Percentiles rank a stretch among this genome's conserved stretches.
Conservation (phyloP, 2,329 filamentous ascomycete species). For the Hymenotorrendiella dingleyae region DNA sequence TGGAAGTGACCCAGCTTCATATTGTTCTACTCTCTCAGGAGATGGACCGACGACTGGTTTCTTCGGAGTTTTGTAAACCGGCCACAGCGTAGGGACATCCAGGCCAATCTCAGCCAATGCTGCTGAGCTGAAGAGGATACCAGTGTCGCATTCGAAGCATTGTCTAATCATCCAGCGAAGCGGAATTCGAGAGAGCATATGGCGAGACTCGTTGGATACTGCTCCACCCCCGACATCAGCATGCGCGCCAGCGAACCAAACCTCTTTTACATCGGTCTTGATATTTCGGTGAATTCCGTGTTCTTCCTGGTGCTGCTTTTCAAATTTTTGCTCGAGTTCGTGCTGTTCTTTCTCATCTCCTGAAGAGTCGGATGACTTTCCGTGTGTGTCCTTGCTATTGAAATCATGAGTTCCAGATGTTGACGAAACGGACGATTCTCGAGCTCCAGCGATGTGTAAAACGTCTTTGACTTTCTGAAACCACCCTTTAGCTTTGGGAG, state of each 20-base stretch:
- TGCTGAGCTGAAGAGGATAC: slow-evolving; percentile 37
- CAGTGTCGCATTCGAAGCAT: slow-evolving; percentile 41
- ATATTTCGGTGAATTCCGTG: slow-evolving; percentile 11
- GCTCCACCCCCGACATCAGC: slow-evolving; percentile 41
- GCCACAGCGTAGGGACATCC: slow-evolving; percentile 37
- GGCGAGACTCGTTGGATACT: slow-evolving; percentile 35
- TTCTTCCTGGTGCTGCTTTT: slow-evolving; percentile 10
- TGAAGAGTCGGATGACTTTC: not conserved
- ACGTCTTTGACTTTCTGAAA: not conserved
- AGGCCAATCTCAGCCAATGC: slow-evolving; percentile 36
- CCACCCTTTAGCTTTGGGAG: slow-evolving; percentile 4
- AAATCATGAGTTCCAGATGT: too few species aligned
- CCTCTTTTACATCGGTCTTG: slow-evolving; percentile 40
- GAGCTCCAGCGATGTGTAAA: too few species aligned
- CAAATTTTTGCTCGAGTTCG: slow-evolving; percentile 16
- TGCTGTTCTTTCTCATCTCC: slow-evolving; percentile 10
- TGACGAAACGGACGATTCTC: too few species aligned
- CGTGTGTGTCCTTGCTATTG: too few species aligned
- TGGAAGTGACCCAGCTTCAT: slow-evolving; percentile 30
- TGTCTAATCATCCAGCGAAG: slow-evolving; percentile 44
- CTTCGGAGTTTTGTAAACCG: slow-evolving; percentile 30
- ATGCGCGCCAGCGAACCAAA: slow-evolving; percentile 40
- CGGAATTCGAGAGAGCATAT: slow-evolving; percentile 39
- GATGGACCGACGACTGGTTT: slow-evolving; percentile 32
- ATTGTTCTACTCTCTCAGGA: slow-evolving; percentile 32